phyloP scores from a whole-genome alignment of 352 stramenopile genomes.

The Phytophthora podocarpi region DNA sequence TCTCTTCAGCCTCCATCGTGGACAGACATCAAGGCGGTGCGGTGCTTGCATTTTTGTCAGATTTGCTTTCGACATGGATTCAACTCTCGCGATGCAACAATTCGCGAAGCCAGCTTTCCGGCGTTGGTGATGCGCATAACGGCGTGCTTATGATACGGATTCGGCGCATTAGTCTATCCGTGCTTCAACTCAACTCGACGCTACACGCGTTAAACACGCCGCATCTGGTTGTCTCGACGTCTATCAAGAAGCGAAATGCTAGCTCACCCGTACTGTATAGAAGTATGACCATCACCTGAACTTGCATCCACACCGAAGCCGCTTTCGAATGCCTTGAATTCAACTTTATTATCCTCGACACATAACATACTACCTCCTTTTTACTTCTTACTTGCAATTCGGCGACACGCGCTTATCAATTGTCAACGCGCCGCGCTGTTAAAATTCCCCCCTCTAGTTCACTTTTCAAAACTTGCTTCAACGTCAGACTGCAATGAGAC shows the following conservation, averaged over 20 bases:
- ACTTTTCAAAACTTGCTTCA: background rate
- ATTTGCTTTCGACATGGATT: slow-evolving; percentile 20
- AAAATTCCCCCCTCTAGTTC: slow-evolving; percentile 10
- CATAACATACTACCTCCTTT: slow-evolving; percentile 27
- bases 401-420: slow-evolving; percentile 27
- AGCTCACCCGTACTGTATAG: too few relatives aligned
- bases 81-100: slow-evolving; percentile 14
- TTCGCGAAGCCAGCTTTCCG: slow-evolving; percentile 22
- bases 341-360: slow-evolving; percentile 34
- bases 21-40: slow-evolving; percentile 12
- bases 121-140: slow-evolving; percentile 5
- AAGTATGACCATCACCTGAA: too few relatives aligned
- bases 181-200: slow-evolving; percentile 17
- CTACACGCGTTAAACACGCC: slow-evolving; percentile 21
- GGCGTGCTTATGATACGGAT: background rate
- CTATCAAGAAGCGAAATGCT: background rate
- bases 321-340: slow-evolving; percentile 7
- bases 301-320: background rate
- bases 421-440: slow-evolving; percentile 9
- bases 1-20: background rate
- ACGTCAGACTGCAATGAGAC: slow-evolving; percentile 31
- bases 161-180: background rate
- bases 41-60: slow-evolving; percentile 7
- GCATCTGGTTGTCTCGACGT: slow-evolving; percentile 15
- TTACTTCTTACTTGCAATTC: slow-evolving; percentile 31